Evolutionary conservation across 331 rosid genomes (phyloP).

Genomic region (Spiraea crenata): DNA sequence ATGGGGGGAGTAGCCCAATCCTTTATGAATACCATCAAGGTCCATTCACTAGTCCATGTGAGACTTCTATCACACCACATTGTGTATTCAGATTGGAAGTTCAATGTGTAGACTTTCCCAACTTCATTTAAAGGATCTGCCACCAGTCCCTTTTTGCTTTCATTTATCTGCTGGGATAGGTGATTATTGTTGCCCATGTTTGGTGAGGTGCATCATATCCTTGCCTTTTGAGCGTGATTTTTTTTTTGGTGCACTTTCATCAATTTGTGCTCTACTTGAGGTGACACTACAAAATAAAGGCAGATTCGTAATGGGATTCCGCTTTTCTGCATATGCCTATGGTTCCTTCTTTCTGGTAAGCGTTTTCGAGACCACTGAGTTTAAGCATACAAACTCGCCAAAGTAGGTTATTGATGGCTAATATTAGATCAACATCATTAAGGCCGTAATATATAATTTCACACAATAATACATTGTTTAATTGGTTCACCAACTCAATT

Average conservation of each 20-base stretch:
- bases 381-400: background rate
- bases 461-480: too few relatives aligned
- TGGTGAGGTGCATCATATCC: conserved; percentile 12
- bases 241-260: background rate
- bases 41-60: too few relatives aligned
- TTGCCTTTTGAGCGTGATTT: background rate
- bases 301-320: background rate
- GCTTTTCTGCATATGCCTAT: background rate
- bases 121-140: background rate
- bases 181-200: background rate
- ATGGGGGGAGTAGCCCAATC: too few relatives aligned
- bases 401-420: background rate
- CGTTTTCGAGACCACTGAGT: background rate
- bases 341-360: background rate
- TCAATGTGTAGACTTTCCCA: background rate
- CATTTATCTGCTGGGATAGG: background rate
- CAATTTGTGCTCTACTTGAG: background rate
- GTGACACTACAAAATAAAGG: background rate
- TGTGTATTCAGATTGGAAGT: background rate
- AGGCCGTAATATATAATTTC: too few relatives aligned
- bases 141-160: conserved; percentile 2
- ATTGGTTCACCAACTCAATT: too few relatives aligned
- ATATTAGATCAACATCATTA: too few relatives aligned
- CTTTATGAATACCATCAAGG: too few relatives aligned
- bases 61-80: too few relatives aligned